Base-by-base conservation (phyloP, 2,329 filamentous ascomycete species). In the Microdochium nivale region DNA sequence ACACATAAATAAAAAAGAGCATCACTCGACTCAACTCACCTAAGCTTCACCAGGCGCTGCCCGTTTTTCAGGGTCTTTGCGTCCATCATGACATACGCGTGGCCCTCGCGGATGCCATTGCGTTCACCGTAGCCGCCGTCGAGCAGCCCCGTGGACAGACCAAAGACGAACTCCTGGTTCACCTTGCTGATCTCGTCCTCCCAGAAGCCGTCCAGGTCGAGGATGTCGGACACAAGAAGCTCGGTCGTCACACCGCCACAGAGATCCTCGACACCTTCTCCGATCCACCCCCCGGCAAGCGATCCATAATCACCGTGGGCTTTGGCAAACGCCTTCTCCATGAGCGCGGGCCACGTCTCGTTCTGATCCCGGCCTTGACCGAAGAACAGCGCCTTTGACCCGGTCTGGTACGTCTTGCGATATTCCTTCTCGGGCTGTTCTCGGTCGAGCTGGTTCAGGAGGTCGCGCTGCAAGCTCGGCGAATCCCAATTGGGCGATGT, bases 301-400 rank as follows among this genome's bases (percentile, higher is more conserved):
- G 86, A 80, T 16, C 75, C 80, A 58, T 86, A 91, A 58, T 90
- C 87, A 2, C 87, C 88, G 59, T 94, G 88, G 0, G 86, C 86
- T 66, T 94, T 94, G 21, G 88, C 88, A 62, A 88, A 92, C 1
- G 88, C 88, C 66, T 92, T 92, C 61, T 92, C 87, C 1, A 91
- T 72, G 24, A 94, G 70, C 0, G 88, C 86, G 4, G 92, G 74
- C 88, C 88, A 94, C 0, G 87, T 92, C 65, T 92, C 88, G 61
- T 90, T 89, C 32, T 84, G 80, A 55, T 88, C 81, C 54, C 79
- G 79, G 67, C 85, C 89, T 61, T 87, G 84, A 2, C 84, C 86
- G 67, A 92, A 92, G 67, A 88, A 90, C 2, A 94, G 71, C 0
- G 88, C 86, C 57, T 86, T 80, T 4, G 86, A 90, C 1, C 87